phyloP scores from a whole-genome alignment of 768 basidiomycete genomes.

The Termitomyces sp. region DNA sequence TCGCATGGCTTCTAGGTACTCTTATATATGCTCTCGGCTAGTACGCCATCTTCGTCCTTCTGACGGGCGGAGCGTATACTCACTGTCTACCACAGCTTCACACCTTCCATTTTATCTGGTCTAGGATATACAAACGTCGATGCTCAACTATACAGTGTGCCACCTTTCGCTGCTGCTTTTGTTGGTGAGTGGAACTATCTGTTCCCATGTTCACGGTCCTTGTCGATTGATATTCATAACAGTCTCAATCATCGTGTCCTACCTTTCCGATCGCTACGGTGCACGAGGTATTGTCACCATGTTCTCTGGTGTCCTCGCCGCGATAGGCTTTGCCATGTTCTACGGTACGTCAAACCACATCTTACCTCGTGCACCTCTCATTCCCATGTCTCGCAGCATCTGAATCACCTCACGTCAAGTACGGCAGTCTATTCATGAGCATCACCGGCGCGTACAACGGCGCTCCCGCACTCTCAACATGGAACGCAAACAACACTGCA shows the following conservation, averaged over 20 bases:
- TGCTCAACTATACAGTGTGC: slow-evolving; percentile 61
- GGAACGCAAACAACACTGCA: slow-evolving; percentile 58
- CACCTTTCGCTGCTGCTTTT: slow-evolving; percentile 48
- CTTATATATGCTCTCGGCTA: slow-evolving; percentile 44
- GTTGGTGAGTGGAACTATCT: slow-evolving; percentile 32
- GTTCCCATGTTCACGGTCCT: neutral
- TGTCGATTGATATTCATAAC: neutral
- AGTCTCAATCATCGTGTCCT: slow-evolving; percentile 34
- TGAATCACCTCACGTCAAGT: slow-evolving; percentile 33
- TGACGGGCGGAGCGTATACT: neutral
- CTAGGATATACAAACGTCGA: slow-evolving; percentile 50
- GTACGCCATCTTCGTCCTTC: slow-evolving; percentile 24
- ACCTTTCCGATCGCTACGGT: slow-evolving; percentile 47
- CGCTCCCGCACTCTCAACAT: slow-evolving; percentile 50
- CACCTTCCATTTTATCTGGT: slow-evolving; percentile 63
- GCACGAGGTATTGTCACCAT: slow-evolving; percentile 45
- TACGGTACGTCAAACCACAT: slow-evolving; percentile 31
- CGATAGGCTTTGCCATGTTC: slow-evolving; percentile 53
- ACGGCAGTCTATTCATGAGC: slow-evolving; percentile 52
- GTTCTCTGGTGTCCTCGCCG: slow-evolving; percentile 34
- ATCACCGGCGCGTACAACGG: slow-evolving; percentile 47
- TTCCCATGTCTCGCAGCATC: slow-evolving; percentile 24
- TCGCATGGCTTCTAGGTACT: slow-evolving; percentile 22
- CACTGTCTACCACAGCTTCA: slow-evolving; percentile 39
- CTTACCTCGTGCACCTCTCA: neutral